Percentiles rank a stretch among this genome's conserved stretches.
These are phyloP conservation scores for Schizothecium vesticola DNA, from an alignment of 495 filamentous ascomycete genomes.

Conservation along the genomic window DNA sequence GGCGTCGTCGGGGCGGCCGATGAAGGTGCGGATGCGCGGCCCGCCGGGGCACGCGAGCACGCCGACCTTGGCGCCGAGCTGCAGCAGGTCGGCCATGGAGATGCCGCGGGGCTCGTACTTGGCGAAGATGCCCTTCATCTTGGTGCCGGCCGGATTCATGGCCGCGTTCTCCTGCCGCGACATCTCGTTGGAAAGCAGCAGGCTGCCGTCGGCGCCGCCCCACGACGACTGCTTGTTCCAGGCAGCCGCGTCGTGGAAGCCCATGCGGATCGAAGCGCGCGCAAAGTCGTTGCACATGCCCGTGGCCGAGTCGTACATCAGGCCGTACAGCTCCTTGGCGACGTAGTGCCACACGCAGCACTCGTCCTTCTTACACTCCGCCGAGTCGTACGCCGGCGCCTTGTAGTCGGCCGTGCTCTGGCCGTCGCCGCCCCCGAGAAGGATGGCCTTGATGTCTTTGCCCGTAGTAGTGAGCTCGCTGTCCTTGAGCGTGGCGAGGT, in stretches of 20 bases:
- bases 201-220: slow-evolving; percentile 29
- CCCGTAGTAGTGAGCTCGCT: background rate
- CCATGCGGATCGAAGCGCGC: slow-evolving; percentile 28
- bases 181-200: slow-evolving; percentile 27
- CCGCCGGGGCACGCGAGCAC: slow-evolving; percentile 30
- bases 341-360: slow-evolving; percentile 32
- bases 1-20: slow-evolving; percentile 34
- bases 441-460: background rate
- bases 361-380: slow-evolving; percentile 16
- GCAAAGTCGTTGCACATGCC: slow-evolving; percentile 23
- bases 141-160: slow-evolving; percentile 18
- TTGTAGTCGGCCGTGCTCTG: background rate
- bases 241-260: slow-evolving; percentile 34
- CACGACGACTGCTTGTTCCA: slow-evolving; percentile 21
- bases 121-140: slow-evolving; percentile 19
- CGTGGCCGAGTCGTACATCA: slow-evolving; percentile 16
- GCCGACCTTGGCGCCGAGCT: slow-evolving; percentile 28
- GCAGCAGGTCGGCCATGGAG: slow-evolving; percentile 31
- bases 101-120: slow-evolving; percentile 20
- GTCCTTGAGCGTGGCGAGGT: background rate
- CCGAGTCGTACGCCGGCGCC: background rate
- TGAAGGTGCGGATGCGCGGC: slow-evolving; percentile 32
- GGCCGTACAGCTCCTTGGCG: slow-evolving; percentile 22
- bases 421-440: background rate
- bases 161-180: slow-evolving; percentile 24